These are phyloP conservation scores for Tricholoma bakamatsutake DNA, from an alignment of 768 basidiomycete species.

Conservation along the genomic window DNA sequence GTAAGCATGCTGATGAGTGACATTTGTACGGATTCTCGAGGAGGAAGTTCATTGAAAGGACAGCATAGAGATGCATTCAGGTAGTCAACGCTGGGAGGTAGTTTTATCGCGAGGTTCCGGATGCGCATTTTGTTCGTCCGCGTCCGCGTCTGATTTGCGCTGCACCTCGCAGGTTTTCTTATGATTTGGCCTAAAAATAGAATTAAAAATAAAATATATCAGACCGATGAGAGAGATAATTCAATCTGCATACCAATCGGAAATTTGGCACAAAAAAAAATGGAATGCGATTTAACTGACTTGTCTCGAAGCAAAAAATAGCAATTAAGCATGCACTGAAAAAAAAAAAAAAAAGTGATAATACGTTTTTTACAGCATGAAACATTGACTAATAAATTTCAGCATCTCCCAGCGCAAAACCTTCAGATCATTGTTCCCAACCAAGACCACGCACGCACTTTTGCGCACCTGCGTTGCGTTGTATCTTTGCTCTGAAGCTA, in stretches of 20 bases:
- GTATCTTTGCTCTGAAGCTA: too few species aligned
- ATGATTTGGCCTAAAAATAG: slow-evolving; percentile 3
- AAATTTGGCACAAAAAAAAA: too few species aligned
- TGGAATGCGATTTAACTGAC: slow-evolving; percentile 1
- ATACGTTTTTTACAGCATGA: too few species aligned
- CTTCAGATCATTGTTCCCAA: too few species aligned
- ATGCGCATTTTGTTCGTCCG: not conserved
- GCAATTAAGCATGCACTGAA: slow-evolving; percentile 7
- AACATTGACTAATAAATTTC: too few species aligned
- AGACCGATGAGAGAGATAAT: not conserved
- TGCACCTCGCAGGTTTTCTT: slow-evolving; percentile 7
- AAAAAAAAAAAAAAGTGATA: too few species aligned
- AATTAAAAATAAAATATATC: not conserved
- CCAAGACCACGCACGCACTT: too few species aligned
- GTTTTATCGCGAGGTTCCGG: slow-evolving; percentile 8
- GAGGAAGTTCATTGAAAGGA: slow-evolving; percentile 7
- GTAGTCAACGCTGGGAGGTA: slow-evolving; percentile 5
- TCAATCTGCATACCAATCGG: slow-evolving; percentile 3
- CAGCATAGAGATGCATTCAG: slow-evolving; percentile 7
- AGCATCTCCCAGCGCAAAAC: too few species aligned
- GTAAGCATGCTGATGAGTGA: slow-evolving; percentile 5
- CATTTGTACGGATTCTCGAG: slow-evolving; percentile 1
- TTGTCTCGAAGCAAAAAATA: slow-evolving; percentile 9
- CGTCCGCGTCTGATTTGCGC: not conserved
- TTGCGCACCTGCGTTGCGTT: too few species aligned